These are phyloP conservation scores for Capsicum baccatum DNA, from an alignment of 257 asterid species.

Conservation along the genomic window DNA sequence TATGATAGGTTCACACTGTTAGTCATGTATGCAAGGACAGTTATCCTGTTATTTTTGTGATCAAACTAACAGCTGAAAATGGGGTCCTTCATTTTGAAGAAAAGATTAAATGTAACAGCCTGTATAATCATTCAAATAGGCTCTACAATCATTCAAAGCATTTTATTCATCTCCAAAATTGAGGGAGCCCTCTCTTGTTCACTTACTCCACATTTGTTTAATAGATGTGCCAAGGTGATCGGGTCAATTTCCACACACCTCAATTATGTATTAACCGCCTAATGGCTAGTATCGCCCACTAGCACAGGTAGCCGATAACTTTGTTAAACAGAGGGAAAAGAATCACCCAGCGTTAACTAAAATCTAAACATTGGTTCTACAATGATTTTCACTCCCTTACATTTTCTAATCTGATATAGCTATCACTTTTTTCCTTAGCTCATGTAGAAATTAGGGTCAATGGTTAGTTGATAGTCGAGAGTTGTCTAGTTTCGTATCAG, in stretches of 20 bases:
- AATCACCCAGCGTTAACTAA: too few species aligned
- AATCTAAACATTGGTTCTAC: too few species aligned
- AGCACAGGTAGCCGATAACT: neutral
- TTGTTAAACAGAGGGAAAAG: neutral
- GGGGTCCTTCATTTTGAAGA: neutral
- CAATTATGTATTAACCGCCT: neutral
- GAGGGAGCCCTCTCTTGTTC: too few species aligned
- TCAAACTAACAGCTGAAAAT: neutral
- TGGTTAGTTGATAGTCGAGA: too few species aligned
- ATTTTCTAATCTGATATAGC: too few species aligned
- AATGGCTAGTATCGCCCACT: neutral
- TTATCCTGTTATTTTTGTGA: neutral
- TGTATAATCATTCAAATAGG: neutral
- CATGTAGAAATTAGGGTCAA: too few species aligned
- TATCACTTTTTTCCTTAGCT: neutral
- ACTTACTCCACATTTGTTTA: too few species aligned
- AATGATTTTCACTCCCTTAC: neutral
- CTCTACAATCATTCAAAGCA: neutral
- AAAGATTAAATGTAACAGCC: neutral
- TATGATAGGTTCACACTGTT: neutral
- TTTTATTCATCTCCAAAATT: too few species aligned
- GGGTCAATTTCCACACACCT: neutral
- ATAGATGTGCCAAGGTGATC: too few species aligned
- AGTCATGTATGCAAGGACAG: constrained; percentile 10
- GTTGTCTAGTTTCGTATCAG: too few species aligned